Conservation (phyloP, 495 filamentous ascomycete genomes). For the Platismatia glauca region DNA sequence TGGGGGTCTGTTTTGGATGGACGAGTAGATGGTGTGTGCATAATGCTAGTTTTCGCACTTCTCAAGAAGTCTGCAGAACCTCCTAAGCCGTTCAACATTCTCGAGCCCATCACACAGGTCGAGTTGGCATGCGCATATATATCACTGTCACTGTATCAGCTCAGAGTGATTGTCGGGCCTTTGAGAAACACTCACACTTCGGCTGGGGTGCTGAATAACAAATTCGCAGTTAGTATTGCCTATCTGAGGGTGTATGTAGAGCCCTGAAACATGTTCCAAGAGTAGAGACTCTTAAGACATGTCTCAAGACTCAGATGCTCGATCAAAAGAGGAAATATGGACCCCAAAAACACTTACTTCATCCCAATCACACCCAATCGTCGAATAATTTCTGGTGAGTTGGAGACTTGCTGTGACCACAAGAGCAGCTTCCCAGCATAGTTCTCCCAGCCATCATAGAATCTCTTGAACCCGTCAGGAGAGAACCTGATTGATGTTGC, state of each 20-base stretch:
- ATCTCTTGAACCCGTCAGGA: slow-evolving; percentile 83
- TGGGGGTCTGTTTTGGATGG: slow-evolving; percentile 76
- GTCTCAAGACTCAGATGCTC: no score
- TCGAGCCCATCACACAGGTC: slow-evolving; percentile 85
- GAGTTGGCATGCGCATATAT: slow-evolving; percentile 92
- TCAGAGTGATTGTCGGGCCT: neutral
- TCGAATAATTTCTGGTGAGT: slow-evolving; percentile 91
- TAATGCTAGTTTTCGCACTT: slow-evolving; percentile 77
- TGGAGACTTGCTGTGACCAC: slow-evolving; percentile 78
- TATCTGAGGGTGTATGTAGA: no score
- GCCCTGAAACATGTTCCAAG: no score
- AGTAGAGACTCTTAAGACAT: no score
- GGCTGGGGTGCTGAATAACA: slow-evolving; percentile 82
- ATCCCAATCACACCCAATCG: slow-evolving; percentile 84
- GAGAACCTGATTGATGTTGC: slow-evolving; percentile 89
- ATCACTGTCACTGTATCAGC: slow-evolving; percentile 34
- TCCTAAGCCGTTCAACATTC: slow-evolving; percentile 88
- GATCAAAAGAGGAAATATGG: no score
- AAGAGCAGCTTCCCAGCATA: slow-evolving; percentile 81
- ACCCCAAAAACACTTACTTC: no score
- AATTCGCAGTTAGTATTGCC: no score
- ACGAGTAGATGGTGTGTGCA: slow-evolving; percentile 79
- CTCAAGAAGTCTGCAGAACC: slow-evolving; percentile 85
- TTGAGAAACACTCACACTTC: slow-evolving; percentile 45
- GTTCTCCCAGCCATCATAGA: slow-evolving; percentile 76